Conservation (phyloP, 2,329 filamentous ascomycete species). For the Chalaropsis thielavioides region DNA sequence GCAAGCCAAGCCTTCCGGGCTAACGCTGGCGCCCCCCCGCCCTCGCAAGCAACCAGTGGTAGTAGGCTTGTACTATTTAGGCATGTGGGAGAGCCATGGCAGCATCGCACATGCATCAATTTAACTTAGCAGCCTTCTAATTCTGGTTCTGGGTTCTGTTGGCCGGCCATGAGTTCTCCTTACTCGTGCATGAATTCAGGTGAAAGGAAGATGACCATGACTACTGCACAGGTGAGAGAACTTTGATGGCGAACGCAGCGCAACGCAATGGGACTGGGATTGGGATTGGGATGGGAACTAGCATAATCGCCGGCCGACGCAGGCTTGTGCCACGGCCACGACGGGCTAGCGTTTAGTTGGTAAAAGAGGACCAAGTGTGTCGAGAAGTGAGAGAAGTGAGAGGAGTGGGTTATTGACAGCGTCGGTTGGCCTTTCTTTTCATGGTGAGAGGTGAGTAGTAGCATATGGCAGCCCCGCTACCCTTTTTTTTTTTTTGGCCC, state of each 20-base stretch:
- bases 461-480: background rate
- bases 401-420: background rate
- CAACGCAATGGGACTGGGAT: too few species aligned
- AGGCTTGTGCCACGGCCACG: background rate
- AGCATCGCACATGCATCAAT: background rate
- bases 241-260: too few species aligned
- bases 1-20: background rate
- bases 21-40: background rate
- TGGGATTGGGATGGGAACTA: background rate
- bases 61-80: background rate
- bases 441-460: too few species aligned
- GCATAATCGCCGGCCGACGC: background rate
- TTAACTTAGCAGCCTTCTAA: background rate
- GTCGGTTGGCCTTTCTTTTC: background rate
- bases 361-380: background rate
- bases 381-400: too few species aligned
- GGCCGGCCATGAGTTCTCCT: background rate
- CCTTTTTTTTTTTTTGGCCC: background rate
- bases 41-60: background rate
- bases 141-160: background rate
- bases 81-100: background rate
- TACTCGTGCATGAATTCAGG: constrained; percentile 1
- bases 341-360: background rate
- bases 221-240: background rate
- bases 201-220: constrained; percentile 1